Conservation (phyloP, 1,284 basidiomycete species). For the Dichomitus squalens region DNA sequence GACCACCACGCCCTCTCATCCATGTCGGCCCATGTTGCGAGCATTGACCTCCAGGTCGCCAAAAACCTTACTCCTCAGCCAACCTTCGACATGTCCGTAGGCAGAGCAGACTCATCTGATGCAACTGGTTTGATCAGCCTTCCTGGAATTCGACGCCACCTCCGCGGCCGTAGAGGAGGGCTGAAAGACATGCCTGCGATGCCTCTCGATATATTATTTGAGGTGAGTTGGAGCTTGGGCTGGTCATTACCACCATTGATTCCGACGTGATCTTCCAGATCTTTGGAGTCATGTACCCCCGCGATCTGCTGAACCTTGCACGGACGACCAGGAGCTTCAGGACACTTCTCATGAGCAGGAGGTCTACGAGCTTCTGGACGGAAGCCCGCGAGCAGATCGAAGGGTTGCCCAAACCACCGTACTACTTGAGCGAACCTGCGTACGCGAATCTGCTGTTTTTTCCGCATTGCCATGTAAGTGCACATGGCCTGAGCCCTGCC, state of each 20-base stretch:
- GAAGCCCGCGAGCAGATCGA: not conserved
- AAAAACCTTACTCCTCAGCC: no score
- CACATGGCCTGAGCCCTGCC: not conserved
- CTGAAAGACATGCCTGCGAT: slow-evolving; percentile 23
- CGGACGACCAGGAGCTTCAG: slow-evolving; percentile 18
- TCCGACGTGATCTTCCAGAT: slow-evolving; percentile 10
- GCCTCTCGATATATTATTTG: slow-evolving; percentile 28
- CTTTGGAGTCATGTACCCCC: slow-evolving; percentile 14
- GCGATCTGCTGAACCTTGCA: slow-evolving; percentile 21
- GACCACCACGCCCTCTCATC: no score
- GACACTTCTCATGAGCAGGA: slow-evolving; percentile 20
- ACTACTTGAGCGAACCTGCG: slow-evolving; percentile 17
- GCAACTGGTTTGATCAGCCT: no score
- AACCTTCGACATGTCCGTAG: no score
- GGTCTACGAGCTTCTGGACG: slow-evolving; percentile 8
- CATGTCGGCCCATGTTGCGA: no score
- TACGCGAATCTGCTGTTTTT: slow-evolving; percentile 21
- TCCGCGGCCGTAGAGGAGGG: slow-evolving; percentile 16
- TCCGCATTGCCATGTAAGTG: slow-evolving; percentile 9
- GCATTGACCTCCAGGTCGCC: no score
- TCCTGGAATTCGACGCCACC: not conserved
- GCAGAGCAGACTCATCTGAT: no score
- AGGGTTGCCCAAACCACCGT: slow-evolving; percentile 14
- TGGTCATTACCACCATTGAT: not conserved
- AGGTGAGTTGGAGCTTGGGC: slow-evolving; percentile 12